Conservation (phyloP, 192 early-diverging fungal genomes). For the Coemansia sp. region DNA sequence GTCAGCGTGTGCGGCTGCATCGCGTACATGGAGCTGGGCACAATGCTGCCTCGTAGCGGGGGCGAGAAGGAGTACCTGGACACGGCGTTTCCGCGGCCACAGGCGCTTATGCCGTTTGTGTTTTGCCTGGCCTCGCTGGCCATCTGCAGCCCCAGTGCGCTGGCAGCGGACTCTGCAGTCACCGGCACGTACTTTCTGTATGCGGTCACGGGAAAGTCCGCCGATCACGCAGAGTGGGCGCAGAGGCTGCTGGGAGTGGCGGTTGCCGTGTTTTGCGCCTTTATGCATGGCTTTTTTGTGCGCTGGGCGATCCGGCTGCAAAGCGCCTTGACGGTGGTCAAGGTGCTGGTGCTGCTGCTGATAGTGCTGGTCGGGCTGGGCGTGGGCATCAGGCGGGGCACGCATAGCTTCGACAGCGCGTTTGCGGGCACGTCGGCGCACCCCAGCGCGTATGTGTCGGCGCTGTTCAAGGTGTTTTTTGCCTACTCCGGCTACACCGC, state of each 20-base stretch:
- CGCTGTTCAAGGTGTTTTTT: slow-evolving; percentile 56
- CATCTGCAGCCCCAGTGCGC: slow-evolving; percentile 32
- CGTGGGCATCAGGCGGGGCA: slow-evolving; percentile 5
- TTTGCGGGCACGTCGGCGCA: slow-evolving; percentile 24
- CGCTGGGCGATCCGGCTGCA: slow-evolving; percentile 34
- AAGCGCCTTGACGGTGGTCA: slow-evolving; percentile 45
- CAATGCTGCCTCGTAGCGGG: slow-evolving; percentile 56
- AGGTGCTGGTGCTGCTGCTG: slow-evolving; percentile 45
- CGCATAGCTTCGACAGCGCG: slow-evolving; percentile 10
- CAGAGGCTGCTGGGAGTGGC: slow-evolving; percentile 38
- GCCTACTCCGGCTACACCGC: slow-evolving; percentile 61
- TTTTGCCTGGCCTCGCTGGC: slow-evolving; percentile 45
- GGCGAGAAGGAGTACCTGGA: slow-evolving; percentile 65
- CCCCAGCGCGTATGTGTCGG: slow-evolving; percentile 38
- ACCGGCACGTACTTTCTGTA: slow-evolving; percentile 49
- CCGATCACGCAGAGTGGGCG: slow-evolving; percentile 36
- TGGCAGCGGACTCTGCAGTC: slow-evolving; percentile 47
- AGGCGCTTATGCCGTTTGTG: slow-evolving; percentile 49
- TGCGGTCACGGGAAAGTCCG: slow-evolving; percentile 19
- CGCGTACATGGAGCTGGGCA: slow-evolving; percentile 56
- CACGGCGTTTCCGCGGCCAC: slow-evolving; percentile 54
- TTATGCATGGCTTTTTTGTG: slow-evolving; percentile 30
- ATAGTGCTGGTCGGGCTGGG: slow-evolving; percentile 35
- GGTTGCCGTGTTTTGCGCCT: slow-evolving; percentile 23
- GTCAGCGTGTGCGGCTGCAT: slow-evolving; percentile 43